Evolutionary conservation across 1,139 yeast genomes (phyloP).

Genomic region (Pichia sp.): DNA sequence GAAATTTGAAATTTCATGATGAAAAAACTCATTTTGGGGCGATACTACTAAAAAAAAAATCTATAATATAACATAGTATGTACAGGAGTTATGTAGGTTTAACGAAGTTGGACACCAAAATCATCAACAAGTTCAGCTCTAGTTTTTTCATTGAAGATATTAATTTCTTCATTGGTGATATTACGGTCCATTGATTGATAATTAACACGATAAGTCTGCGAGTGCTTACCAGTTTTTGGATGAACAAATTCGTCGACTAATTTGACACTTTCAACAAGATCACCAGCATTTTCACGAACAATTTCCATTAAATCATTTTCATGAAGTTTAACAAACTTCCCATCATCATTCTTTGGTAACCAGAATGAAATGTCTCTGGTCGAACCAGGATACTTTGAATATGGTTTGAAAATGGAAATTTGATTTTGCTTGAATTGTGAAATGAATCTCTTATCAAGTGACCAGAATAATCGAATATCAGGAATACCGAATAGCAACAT

Average conservation of each 20-base stretch:
- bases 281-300: conserved; percentile 79
- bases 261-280: conserved; percentile 78
- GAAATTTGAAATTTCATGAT: not conserved
- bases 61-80: too few species aligned
- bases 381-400: conserved; percentile 86
- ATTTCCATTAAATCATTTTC: conserved; percentile 92
- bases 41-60: too few species aligned
- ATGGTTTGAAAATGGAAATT: conserved; percentile 74
- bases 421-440: conserved; percentile 61
- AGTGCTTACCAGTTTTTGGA: conserved; percentile 69
- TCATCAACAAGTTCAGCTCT: conserved; percentile 45
- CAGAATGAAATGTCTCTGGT: conserved; percentile 87
- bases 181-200: conserved; percentile 96
- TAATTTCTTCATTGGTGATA: conserved; percentile 75
- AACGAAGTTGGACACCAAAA: conserved; percentile 60
- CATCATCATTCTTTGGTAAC: conserved; percentile 44
- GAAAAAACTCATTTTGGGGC: not conserved
- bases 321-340: conserved; percentile 41
- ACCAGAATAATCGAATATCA: conserved; percentile 92
- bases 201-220: conserved; percentile 83
- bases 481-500: conserved; percentile 94
- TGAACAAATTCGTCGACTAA: conserved; percentile 77
- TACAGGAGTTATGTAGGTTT: conserved; percentile 8
- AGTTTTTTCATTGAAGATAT: conserved; percentile 59
- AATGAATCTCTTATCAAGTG: conserved; percentile 69